These are phyloP conservation scores for Colletotrichum zoysiae DNA, from an alignment of 2,329 filamentous ascomycete genomes.

Conservation along the genomic window DNA sequence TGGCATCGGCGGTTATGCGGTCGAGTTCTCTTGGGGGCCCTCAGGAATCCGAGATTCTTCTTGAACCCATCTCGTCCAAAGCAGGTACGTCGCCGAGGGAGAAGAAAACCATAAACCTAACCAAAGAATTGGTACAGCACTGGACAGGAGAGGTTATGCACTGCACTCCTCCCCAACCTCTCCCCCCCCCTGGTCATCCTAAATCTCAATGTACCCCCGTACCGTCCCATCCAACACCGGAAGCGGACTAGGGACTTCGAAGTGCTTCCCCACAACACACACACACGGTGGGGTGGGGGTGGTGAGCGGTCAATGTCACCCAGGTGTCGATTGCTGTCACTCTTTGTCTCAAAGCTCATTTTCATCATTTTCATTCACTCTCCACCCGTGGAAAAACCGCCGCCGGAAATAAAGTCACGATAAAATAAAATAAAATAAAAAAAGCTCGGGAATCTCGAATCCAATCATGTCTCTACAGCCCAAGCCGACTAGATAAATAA, in stretches of 20 bases:
- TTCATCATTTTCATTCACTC: too few relatives aligned
- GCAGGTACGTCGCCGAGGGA: not conserved
- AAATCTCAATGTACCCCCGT: conserved; percentile 13
- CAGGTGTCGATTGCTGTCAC: not conserved
- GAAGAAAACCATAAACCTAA: not conserved
- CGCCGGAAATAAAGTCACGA: too few relatives aligned
- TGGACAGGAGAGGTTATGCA: not conserved
- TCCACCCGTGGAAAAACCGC: too few relatives aligned
- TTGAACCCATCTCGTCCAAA: not conserved
- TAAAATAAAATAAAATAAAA: too few relatives aligned
- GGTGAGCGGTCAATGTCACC: too few relatives aligned
- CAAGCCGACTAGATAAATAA: too few relatives aligned
- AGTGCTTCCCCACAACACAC: too few relatives aligned
- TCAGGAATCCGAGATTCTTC: not conserved
- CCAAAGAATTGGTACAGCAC: not conserved
- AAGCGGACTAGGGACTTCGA: not conserved
- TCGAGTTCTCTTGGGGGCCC: not conserved
- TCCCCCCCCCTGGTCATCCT: not conserved
- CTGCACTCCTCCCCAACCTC: not conserved
- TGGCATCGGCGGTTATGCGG: not conserved
- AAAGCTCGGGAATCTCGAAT: too few relatives aligned
- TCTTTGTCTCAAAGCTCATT: too few relatives aligned
- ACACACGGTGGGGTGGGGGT: not conserved
- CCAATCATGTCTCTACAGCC: too few relatives aligned
- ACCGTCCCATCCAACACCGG: not conserved